A percentile compares a stretch with the other conserved stretches of the same genome.
These are phyloP conservation scores for Didymellaceae sp. DNA, from an alignment of 2,329 filamentous ascomycete genomes.

Conservation along the genomic window DNA sequence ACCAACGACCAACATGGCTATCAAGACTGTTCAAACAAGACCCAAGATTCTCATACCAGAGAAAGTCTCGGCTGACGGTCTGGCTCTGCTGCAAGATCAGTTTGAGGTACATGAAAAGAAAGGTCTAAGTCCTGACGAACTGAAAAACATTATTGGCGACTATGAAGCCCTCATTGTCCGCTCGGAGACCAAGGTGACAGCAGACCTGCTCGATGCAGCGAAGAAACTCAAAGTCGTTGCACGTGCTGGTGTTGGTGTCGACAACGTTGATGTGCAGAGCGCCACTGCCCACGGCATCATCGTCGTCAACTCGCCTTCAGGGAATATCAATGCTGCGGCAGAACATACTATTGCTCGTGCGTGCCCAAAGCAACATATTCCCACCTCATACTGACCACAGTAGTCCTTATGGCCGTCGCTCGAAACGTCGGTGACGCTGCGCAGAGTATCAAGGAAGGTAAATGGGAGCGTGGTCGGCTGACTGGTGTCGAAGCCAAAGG, in stretches of 20 bases:
- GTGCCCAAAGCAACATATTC: conserved; percentile 19
- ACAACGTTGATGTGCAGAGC: conserved; percentile 78
- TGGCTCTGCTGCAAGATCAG: conserved; percentile 69
- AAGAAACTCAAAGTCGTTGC: conserved; percentile 78
- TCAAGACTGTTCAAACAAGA: conserved; percentile 35
- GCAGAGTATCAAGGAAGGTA: conserved; percentile 71
- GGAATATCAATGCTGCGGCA: conserved; percentile 81
- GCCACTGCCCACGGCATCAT: conserved; percentile 77
- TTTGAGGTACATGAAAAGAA: conserved; percentile 74
- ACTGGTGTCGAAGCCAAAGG: conserved; percentile 80
- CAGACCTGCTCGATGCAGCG: conserved; percentile 69
- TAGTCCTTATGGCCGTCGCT: conserved; percentile 73
- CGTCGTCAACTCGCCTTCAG: conserved; percentile 79
- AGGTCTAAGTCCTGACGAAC: conserved; percentile 66
- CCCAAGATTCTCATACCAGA: conserved; percentile 75
- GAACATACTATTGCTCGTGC: conserved; percentile 72
- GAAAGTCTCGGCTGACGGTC: conserved; percentile 79
- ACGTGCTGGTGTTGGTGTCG: conserved; percentile 77
- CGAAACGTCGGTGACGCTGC: conserved; percentile 75
- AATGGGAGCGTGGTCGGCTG: conserved; percentile 76
- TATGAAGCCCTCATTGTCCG: conserved; percentile 82
- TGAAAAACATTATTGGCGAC: conserved; percentile 69
- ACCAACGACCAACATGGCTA: conserved; percentile 36
- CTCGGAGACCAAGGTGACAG: conserved; percentile 81
- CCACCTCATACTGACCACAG: conserved; percentile 32